Base-by-base conservation (phyloP, 192 early-diverging fungal species). In the Coemansia sp. region DNA sequence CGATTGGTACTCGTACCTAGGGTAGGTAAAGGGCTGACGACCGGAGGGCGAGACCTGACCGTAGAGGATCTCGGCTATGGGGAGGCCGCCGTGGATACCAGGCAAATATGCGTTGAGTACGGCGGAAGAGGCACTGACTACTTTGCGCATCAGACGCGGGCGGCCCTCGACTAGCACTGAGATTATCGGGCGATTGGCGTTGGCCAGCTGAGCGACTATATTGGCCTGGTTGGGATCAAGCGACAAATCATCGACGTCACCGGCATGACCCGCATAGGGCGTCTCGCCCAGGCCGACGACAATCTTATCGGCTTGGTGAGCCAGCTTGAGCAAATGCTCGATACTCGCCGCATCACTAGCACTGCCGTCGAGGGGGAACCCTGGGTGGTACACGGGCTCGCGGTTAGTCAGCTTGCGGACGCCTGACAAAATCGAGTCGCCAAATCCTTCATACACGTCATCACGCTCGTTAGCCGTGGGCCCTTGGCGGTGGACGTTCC, bases 21-120 rank as follows among this genome's bases (percentile, higher is more conserved):
- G 89, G 68, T 87, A 90, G 8, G 88, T 86, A 63, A 87, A 80
- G 4, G 89, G 88, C 50, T 85, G 71, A 0, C 86, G 76, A 33
- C 88, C 89, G 4, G 84, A 86, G 0, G 89, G 89, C 64, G 86
- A 87, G 63, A 76, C 70, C 21, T 70, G 42, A 21, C 89, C 89
- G 39, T 85, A 87, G 28, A 90, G 70, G 13, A 85, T 63, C 58
- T 90, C 84, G 26, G 85, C 88, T 42, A 89, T 81, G 1, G 89
- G 86, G 17, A 70, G 58, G 53, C 87, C 89, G 42, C 77, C 89
- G 70, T 87, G 87, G 32, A 85, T 76, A 26, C 89, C 89, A 3
- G 88, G 89, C 23, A 87, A 47, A 58, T 87, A 87, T 0, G 85
- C 72, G 47, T 77, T 71, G 11, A 90, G 62, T 5, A 89, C 67